Conservation (phyloP, 768 basidiomycete species). For the Suillus sp. region DNA sequence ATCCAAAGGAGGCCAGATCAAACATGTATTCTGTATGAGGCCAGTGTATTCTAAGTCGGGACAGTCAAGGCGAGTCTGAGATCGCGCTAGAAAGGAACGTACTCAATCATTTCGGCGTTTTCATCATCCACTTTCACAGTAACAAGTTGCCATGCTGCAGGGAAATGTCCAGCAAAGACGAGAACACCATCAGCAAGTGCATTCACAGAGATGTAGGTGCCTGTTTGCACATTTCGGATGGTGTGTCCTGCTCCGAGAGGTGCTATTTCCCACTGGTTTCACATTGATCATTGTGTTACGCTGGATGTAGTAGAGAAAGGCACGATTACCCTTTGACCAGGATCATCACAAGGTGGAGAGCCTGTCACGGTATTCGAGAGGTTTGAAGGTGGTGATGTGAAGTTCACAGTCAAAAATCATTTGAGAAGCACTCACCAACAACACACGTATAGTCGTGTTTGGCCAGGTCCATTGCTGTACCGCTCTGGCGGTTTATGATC, state of each 20-base stretch:
- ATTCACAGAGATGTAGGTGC: constrained; percentile 31
- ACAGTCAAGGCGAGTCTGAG: background rate
- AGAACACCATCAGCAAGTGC: background rate
- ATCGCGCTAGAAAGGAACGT: background rate
- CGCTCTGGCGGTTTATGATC: constrained; percentile 35
- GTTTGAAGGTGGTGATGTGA: background rate
- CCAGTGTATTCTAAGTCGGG: constrained; percentile 29
- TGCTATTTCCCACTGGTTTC: constrained; percentile 31
- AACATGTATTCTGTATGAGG: constrained; percentile 31
- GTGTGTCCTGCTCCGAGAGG: constrained; percentile 32
- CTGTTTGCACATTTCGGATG: constrained; percentile 34
- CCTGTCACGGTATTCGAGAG: constrained; percentile 17
- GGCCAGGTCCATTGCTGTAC: constrained; percentile 33
- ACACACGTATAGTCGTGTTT: constrained; percentile 23
- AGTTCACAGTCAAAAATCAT: constrained; percentile 2
- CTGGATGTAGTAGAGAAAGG: background rate
- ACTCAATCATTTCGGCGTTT: constrained; percentile 33
- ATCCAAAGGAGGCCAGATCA: constrained; percentile 27
- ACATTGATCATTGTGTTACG: background rate
- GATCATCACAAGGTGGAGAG: constrained; percentile 33
- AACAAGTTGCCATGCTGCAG: constrained; percentile 30
- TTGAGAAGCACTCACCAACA: constrained; percentile 19
- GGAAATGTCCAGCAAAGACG: constrained; percentile 30
- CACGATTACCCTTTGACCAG: constrained; percentile 29
- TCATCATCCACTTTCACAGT: constrained; percentile 30